These are phyloP conservation scores for Fusarium hainanense DNA, from an alignment of 2,329 filamentous ascomycete species.

Conservation along the genomic window DNA sequence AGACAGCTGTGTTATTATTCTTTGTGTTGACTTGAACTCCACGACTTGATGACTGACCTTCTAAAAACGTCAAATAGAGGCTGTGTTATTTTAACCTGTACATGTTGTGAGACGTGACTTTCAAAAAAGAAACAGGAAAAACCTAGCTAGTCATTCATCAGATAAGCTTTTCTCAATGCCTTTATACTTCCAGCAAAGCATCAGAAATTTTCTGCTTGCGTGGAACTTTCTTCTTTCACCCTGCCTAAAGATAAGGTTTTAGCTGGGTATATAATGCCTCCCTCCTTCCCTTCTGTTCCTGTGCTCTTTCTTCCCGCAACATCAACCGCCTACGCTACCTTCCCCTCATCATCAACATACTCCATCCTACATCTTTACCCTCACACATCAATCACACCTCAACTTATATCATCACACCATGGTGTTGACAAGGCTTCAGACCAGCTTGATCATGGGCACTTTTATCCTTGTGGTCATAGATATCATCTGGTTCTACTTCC, in stretches of 20 bases:
- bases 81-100: no score
- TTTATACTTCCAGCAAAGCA: not conserved
- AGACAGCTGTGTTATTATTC: no score
- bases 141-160: no score
- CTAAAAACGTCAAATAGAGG: no score
- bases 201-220: not conserved
- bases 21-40: no score
- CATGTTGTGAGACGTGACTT: no score
- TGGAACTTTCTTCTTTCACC: not conserved
- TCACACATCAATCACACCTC: not conserved
- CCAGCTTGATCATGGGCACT: not conserved
- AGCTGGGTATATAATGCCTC: not conserved
- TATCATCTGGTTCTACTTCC: not conserved
- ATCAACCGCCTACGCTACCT: not conserved
- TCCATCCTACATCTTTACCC: no score
- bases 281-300: not conserved
- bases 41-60: no score
- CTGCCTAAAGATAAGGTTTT: not conserved
- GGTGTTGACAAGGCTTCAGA: not conserved
- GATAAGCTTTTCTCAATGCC: not conserved
- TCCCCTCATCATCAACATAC: not conserved
- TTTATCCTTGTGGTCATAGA: not conserved
- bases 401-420: not conserved
- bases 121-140: no score
- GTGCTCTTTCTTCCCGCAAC: not conserved